Conservation (phyloP, 176 grass and related monocot genomes). For the Bothriochloa decipiens region DNA sequence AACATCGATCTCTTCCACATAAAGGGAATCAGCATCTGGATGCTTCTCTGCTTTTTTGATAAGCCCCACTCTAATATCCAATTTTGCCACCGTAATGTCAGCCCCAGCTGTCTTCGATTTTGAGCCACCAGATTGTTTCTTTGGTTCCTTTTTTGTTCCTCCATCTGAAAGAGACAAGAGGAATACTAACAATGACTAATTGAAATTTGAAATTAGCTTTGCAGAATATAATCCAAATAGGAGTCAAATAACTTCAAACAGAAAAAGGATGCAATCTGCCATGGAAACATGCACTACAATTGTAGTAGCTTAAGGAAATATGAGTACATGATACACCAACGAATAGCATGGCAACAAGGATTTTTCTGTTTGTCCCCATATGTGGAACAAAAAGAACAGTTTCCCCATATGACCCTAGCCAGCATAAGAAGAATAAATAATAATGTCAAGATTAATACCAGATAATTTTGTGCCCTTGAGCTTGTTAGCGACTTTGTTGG, state of each 20-base stretch:
- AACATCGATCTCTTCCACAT: conserved; percentile 95
- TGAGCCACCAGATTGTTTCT: conserved; percentile 56
- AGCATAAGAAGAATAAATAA: conserved; percentile 6
- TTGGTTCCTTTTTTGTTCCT: conserved; percentile 70
- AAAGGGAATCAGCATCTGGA: conserved; percentile 94
- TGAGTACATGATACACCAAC: not conserved
- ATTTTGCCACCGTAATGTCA: conserved; percentile 65
- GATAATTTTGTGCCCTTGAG: conserved; percentile 79
- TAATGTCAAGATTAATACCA: conserved; percentile 42
- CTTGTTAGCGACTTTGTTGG: conserved; percentile 70
- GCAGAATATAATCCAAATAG: not conserved
- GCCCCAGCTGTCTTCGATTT: conserved; percentile 73
- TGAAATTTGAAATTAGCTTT: not conserved
- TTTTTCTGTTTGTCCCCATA: conserved; percentile 7
- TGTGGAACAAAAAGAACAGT: not conserved
- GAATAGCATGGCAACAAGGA: not conserved
- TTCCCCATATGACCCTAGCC: not conserved
- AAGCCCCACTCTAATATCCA: conserved; percentile 89
- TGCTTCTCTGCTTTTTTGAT: conserved; percentile 91
- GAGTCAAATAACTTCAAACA: not conserved
- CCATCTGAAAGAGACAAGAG: conserved; percentile 39
- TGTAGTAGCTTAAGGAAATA: not conserved
- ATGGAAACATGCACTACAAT: not conserved
- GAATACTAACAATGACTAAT: conserved; percentile 26
- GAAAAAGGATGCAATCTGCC: not conserved